phyloP scores from a whole-genome alignment of 495 filamentous ascomycete genomes.

The Lentithecium fluviatile region DNA sequence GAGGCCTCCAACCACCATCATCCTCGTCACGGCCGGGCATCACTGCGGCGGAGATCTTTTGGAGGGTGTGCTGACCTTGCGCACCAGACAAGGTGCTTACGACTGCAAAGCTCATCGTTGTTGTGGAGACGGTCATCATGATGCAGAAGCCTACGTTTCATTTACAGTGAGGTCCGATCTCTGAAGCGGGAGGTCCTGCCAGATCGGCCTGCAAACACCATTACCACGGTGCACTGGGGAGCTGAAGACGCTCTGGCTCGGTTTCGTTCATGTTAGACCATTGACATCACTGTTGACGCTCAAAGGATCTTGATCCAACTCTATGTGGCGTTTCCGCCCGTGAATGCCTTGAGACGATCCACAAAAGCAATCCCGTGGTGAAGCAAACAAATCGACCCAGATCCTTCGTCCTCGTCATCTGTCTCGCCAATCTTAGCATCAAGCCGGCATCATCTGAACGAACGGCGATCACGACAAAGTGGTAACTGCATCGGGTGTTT shows the following conservation, averaged over 20 bases:
- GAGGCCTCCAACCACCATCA: background rate
- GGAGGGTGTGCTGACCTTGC: background rate
- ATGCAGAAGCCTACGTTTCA: slow-evolving; percentile 29
- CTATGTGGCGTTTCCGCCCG: no score
- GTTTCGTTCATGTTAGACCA: no score
- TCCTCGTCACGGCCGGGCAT: background rate
- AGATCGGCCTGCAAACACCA: slow-evolving; percentile 19
- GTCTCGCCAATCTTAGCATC: background rate
- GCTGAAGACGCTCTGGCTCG: no score
- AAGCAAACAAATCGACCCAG: no score
- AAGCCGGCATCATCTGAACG: background rate
- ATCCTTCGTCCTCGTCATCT: background rate
- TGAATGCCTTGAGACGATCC: no score
- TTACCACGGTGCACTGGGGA: no score
- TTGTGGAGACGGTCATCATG: slow-evolving; percentile 15
- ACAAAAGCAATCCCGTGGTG: no score
- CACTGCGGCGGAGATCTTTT: background rate
- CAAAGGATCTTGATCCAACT: background rate
- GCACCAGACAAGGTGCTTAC: slow-evolving; percentile 11
- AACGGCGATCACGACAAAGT: background rate
- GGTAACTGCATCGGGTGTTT: background rate
- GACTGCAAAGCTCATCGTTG: background rate
- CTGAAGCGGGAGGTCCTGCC: slow-evolving; percentile 16
- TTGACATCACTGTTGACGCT: no score
- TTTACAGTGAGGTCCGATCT: slow-evolving; percentile 24